phyloP scores from a whole-genome alignment of 371 early-diverging fungal species.

The Mortierella sp. region DNA sequence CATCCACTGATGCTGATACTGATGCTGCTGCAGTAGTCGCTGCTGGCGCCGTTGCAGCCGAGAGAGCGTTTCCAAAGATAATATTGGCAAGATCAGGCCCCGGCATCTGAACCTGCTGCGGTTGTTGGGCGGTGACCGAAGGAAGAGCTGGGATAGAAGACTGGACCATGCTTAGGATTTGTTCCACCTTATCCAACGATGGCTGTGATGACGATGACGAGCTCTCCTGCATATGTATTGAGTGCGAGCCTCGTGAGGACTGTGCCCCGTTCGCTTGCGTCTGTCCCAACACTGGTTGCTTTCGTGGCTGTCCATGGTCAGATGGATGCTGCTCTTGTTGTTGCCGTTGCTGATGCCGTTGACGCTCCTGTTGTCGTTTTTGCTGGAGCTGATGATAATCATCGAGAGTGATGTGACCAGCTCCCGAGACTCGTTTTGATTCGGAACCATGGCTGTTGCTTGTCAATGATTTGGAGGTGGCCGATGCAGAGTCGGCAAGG shows the following conservation, averaged over 20 bases:
- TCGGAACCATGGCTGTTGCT: not conserved
- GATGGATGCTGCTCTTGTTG: conserved; percentile 14
- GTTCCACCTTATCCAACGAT: conserved; percentile 25
- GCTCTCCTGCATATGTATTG: not conserved
- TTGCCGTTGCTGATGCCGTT: conserved; percentile 23
- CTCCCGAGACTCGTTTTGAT: conserved; percentile 25
- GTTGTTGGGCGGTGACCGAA: conserved; percentile 2
- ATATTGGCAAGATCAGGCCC: conserved; percentile 43
- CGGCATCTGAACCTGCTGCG: conserved; percentile 29
- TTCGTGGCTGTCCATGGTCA: not conserved
- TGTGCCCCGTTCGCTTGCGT: not conserved
- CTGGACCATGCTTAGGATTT: conserved; percentile 40
- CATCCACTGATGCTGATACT: not conserved
- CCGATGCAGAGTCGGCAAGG: no score
- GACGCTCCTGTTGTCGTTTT: conserved; percentile 33
- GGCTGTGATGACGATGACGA: not conserved
- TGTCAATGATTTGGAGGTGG: no score
- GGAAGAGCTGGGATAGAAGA: conserved; percentile 21
- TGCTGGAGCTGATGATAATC: conserved; percentile 42
- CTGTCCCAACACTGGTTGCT: not conserved
- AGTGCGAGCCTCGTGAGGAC: not conserved
- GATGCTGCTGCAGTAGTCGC: not conserved
- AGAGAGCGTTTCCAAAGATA: conserved; percentile 28
- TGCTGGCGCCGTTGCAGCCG: conserved; percentile 1
- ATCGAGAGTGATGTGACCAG: conserved; percentile 47